Percentiles rank a stretch among this genome's conserved stretches.
phyloP scores from a whole-genome alignment of 2,329 filamentous ascomycete species.

The Cercospora sojina region DNA sequence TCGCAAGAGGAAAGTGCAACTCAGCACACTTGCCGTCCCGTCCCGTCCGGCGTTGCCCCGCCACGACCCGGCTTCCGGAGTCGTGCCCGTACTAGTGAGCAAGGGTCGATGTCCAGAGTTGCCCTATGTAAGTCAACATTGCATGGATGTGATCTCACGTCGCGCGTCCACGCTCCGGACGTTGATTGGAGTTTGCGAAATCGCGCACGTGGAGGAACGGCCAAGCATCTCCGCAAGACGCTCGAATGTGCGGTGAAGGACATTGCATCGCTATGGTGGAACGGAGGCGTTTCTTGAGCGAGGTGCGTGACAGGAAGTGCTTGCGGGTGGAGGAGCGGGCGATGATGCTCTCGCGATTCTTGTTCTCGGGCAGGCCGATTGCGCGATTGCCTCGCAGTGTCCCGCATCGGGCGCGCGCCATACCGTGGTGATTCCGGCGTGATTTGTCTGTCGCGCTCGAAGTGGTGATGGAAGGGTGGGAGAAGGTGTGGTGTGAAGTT shows the following conservation, averaged over 20 bases:
- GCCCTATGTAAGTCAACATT: not conserved
- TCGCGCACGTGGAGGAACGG: not conserved
- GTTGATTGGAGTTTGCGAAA: not conserved
- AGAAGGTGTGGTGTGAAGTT: not conserved
- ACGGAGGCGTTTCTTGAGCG: constrained; percentile 1
- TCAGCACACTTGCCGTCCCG: not conserved
- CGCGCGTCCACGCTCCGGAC: not conserved
- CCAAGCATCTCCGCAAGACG: not conserved
- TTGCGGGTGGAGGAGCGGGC: not conserved
- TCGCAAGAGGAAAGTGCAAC: not conserved
- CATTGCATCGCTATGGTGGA: not conserved
- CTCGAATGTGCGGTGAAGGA: not conserved
- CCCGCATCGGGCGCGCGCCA: not conserved
- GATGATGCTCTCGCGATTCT: not conserved
- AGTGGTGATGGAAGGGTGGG: not conserved
- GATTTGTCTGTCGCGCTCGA: not conserved
- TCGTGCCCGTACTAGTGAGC: not conserved
- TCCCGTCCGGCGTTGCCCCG: not conserved
- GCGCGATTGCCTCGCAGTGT: not conserved
- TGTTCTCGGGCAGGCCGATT: not conserved
- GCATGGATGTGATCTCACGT: not conserved
- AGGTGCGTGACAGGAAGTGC: not conserved
- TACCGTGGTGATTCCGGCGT: not conserved
- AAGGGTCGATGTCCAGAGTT: not conserved
- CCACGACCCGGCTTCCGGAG: not conserved